These are phyloP conservation scores for Xylaria sp. DNA, from an alignment of 2,329 filamentous ascomycete genomes.

Conservation along the genomic window DNA sequence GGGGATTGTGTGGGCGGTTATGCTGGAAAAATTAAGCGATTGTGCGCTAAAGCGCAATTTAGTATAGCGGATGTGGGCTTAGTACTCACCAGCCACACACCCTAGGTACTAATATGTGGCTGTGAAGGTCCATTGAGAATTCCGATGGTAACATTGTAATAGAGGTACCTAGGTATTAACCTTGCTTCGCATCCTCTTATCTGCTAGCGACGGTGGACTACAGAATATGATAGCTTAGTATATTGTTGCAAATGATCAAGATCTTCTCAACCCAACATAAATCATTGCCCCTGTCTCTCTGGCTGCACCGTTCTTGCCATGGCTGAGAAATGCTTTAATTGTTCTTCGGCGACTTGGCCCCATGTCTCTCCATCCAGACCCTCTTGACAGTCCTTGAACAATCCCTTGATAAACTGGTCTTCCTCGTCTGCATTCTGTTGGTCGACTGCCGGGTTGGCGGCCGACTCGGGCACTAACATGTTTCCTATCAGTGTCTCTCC, in stretches of 20 bases:
- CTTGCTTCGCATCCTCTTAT: not conserved
- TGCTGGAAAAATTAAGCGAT: slow-evolving; percentile 47
- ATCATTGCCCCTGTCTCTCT: slow-evolving; percentile 3
- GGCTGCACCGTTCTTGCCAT: slow-evolving; percentile 40
- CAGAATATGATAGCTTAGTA: not conserved
- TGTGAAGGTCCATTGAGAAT: not conserved
- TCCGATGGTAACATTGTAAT: not conserved
- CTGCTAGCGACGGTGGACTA: slow-evolving; percentile 10
- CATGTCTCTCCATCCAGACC: slow-evolving; percentile 41
- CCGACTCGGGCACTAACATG: slow-evolving; percentile 40
- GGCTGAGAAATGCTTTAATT: slow-evolving; percentile 41
- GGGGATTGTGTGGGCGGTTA: slow-evolving; percentile 45
- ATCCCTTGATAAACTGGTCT: slow-evolving; percentile 44
- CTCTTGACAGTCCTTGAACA: slow-evolving; percentile 48
- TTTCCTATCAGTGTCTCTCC: slow-evolving; percentile 48
- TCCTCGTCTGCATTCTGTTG: slow-evolving; percentile 40
- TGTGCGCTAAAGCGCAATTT: slow-evolving; percentile 33
- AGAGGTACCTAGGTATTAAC: too few species aligned
- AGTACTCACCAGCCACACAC: slow-evolving; percentile 22
- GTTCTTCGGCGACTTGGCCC: slow-evolving; percentile 45
- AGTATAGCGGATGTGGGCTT: slow-evolving; percentile 9
- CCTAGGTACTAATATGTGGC: not conserved
- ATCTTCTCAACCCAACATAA: not conserved
- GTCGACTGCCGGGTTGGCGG: slow-evolving; percentile 33
- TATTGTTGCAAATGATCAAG: slow-evolving; percentile 14